Percentiles rank a stretch among this genome's conserved stretches.
Evolutionary conservation across 345 rosid species (phyloP).

Genomic region (Populus ilicifolia): DNA sequence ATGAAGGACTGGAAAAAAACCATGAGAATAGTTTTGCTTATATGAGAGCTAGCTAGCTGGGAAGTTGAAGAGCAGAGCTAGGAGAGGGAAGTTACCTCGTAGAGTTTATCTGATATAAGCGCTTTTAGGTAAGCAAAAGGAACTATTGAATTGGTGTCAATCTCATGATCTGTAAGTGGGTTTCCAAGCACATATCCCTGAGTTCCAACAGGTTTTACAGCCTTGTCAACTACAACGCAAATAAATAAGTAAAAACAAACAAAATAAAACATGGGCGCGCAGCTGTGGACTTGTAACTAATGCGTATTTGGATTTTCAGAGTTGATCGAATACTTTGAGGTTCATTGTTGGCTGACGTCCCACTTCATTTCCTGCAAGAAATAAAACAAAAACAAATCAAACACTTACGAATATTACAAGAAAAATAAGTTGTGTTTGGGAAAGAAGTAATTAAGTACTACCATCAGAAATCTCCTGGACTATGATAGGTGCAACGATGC

Average conservation of each 20-base stretch:
- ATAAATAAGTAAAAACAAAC: not conserved
- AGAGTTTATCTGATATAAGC: conserved; percentile 19
- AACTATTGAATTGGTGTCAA: conserved; percentile 10
- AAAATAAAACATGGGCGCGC: not conserved
- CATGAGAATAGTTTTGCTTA: not conserved
- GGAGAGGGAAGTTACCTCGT: conserved; percentile 19
- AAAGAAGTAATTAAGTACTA: not conserved
- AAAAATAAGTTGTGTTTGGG: not conserved
- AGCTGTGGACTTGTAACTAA: too few species aligned
- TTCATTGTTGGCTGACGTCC: conserved; percentile 8
- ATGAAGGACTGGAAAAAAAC: conserved; percentile 13
- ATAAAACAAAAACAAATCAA: not conserved
- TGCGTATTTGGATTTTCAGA: not conserved
- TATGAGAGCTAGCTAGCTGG: not conserved
- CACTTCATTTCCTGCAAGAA: conserved; percentile 4
- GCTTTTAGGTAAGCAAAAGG: conserved; percentile 6
- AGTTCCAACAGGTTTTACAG: not conserved
- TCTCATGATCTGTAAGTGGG: not conserved
- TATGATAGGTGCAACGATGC: not conserved
- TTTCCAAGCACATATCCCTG: conserved; percentile 9
- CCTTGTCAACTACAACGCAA: not conserved
- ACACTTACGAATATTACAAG: not conserved
- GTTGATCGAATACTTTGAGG: conserved; percentile 9
- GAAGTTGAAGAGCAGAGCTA: not conserved
- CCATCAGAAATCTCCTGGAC: not conserved